A percentile compares a stretch with the other conserved stretches of the same genome.
These are phyloP conservation scores for Fraxinus xanthoxyloides DNA, from an alignment of 305 asterid genomes.

Conservation along the genomic window DNA sequence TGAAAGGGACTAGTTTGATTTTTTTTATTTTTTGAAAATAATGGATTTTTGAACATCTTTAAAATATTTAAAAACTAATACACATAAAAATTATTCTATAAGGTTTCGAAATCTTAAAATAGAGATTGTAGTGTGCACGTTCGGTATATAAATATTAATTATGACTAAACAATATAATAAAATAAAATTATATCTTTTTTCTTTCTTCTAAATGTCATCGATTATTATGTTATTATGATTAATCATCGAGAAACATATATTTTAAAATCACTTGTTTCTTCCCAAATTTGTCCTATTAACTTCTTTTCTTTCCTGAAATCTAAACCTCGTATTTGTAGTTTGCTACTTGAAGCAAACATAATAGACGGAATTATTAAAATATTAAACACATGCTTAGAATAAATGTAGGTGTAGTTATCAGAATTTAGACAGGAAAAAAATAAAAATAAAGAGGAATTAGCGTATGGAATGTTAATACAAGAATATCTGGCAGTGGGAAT, in stretches of 20 bases:
- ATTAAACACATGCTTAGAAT: neutral
- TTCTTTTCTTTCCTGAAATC: neutral
- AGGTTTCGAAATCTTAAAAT: too few species aligned
- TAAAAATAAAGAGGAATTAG: neutral
- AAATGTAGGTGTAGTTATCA: neutral
- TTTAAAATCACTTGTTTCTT: neutral
- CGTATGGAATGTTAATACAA: too few species aligned
- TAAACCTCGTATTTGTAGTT: neutral
- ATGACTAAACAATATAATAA: neutral
- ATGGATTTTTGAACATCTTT: neutral
- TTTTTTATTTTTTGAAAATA: neutral
- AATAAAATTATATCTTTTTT: too few species aligned
- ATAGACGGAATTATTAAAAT: neutral
- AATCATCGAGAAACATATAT: neutral
- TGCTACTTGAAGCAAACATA: neutral
- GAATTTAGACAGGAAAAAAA: neutral
- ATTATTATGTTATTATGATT: neutral
- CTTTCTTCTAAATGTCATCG: neutral
- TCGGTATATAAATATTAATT: too few species aligned
- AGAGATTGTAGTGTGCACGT: neutral
- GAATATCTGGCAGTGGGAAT: neutral
- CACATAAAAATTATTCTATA: neutral
- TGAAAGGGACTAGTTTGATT: too few species aligned
- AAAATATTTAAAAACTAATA: too few species aligned
- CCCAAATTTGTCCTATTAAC: neutral